phyloP scores from a whole-genome alignment of 192 early-diverging fungal species.

The Cetraspora pellucida region DNA sequence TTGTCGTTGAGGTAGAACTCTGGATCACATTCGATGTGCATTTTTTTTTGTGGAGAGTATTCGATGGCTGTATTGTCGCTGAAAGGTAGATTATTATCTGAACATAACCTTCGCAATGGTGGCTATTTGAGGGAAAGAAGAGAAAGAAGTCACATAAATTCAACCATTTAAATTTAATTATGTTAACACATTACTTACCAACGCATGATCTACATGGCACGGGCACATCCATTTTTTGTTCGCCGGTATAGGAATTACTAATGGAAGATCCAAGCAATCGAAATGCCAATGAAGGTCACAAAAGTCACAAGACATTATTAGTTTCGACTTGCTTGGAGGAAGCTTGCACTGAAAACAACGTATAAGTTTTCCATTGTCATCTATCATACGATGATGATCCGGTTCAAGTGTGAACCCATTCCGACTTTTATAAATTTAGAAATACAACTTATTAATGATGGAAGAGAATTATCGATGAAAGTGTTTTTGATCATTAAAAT shows the following conservation, averaged over 20 bases:
- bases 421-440: not conserved
- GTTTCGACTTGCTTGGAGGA: not conserved
- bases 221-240: constrained; percentile 35
- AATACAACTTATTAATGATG: not conserved
- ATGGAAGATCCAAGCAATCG: constrained; percentile 25
- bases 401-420: constrained; percentile 5
- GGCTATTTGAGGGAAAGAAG: not conserved
- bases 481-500: not conserved
- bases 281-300: constrained; percentile 27
- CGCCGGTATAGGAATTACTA: not conserved
- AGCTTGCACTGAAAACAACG: constrained; percentile 13
- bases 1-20: constrained; percentile 17
- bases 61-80: constrained; percentile 7
- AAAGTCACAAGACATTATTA: constrained; percentile 27
- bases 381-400: constrained; percentile 1
- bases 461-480: not conserved
- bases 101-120: not conserved
- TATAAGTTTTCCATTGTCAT: constrained; percentile 16
- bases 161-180: not conserved
- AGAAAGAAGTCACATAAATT: not conserved
- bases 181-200: constrained; percentile 8
- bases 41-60: not conserved
- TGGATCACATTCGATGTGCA: constrained; percentile 8
- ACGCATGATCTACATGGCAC: constrained; percentile 21
- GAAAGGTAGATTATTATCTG: not conserved